Conservation (phyloP, 2,329 filamentous ascomycete genomes). For the Periconia digitata region DNA sequence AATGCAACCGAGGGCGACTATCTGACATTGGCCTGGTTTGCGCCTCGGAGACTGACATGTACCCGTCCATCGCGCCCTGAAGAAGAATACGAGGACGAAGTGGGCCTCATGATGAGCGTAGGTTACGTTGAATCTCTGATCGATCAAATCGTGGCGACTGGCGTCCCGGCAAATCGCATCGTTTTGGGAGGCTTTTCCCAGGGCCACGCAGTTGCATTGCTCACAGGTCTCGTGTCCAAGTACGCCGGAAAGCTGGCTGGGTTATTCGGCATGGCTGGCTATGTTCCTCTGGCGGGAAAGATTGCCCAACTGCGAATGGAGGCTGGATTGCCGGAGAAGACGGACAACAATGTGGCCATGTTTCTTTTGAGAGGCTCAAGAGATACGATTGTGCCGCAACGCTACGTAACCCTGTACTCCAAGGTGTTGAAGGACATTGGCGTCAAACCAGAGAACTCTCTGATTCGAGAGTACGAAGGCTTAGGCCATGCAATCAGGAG, state of each 20-base stretch:
- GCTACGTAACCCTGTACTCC: constrained; percentile 46
- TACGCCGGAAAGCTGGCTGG: constrained; percentile 46
- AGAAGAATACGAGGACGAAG: constrained; percentile 48
- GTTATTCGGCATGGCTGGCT: constrained; percentile 51
- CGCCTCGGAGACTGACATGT: constrained; percentile 44
- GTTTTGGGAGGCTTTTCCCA: constrained; percentile 53
- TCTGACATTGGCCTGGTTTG: constrained; percentile 52
- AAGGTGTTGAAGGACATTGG: constrained; percentile 45
- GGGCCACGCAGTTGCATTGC: constrained; percentile 49
- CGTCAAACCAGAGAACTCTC: constrained; percentile 41
- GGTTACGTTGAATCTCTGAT: constrained; percentile 47
- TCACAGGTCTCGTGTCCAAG: constrained; percentile 45
- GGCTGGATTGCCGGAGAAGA: constrained; percentile 35
- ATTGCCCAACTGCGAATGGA: constrained; percentile 44
- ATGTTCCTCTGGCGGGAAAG: constrained; percentile 47
- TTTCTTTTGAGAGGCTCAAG: constrained; percentile 52
- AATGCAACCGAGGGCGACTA: constrained; percentile 53
- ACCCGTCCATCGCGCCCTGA: constrained; percentile 46
- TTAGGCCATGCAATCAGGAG: constrained; percentile 50
- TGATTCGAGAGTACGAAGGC: constrained; percentile 51
- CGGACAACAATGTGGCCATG: constrained; percentile 42
- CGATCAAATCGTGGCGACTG: constrained; percentile 44
- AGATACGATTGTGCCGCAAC: constrained; percentile 52
- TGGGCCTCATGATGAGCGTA: constrained; percentile 45
- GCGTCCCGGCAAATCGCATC: constrained; percentile 47